Evolutionary conservation across 1,139 yeast genomes (phyloP).

Genomic region (Pichia norvegensis): DNA sequence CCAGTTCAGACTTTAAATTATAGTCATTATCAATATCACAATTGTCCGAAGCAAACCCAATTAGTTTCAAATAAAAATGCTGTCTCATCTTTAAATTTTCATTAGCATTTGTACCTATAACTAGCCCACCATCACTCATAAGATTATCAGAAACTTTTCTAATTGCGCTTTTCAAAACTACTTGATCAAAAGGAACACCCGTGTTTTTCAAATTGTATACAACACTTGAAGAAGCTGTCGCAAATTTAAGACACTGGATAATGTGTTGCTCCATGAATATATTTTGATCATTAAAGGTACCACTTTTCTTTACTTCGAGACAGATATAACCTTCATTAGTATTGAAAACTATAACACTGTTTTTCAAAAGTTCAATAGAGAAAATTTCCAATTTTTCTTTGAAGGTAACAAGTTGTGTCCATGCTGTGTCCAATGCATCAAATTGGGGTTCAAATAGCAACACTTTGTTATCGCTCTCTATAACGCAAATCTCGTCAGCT

Average conservation of each 20-base stretch:
- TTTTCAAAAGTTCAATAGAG: conserved; percentile 21
- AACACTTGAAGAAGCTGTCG: conserved; percentile 42
- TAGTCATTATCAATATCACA: conserved; percentile 28
- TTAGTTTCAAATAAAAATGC: conserved; percentile 35
- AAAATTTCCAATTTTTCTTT: conserved; percentile 4
- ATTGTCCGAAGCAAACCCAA: conserved; percentile 40
- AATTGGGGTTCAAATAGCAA: conserved; percentile 1
- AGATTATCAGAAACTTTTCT: conserved; percentile 46
- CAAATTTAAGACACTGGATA: conserved; percentile 72
- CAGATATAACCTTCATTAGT: conserved; percentile 61
- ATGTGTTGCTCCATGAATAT: conserved; percentile 47
- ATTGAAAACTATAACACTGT: conserved; percentile 32
- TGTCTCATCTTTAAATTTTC: conserved; percentile 38
- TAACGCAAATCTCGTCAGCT: neutral
- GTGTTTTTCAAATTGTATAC: conserved; percentile 44
- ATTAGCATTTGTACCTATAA: conserved; percentile 26
- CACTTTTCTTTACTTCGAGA: conserved; percentile 34
- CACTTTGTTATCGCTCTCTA: neutral
- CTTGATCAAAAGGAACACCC: conserved; percentile 28
- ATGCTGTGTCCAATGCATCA: neutral
- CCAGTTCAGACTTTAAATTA: conserved; percentile 31
- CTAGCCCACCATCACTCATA: conserved; percentile 25
- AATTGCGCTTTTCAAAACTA: conserved; percentile 43
- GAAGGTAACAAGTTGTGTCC: conserved; percentile 9
- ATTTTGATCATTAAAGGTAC: neutral